A percentile compares a stretch with the other conserved stretches of the same genome.
Evolutionary conservation across 371 early-diverging fungal genomes (phyloP).

Genomic region (Mortierella sp.): DNA sequence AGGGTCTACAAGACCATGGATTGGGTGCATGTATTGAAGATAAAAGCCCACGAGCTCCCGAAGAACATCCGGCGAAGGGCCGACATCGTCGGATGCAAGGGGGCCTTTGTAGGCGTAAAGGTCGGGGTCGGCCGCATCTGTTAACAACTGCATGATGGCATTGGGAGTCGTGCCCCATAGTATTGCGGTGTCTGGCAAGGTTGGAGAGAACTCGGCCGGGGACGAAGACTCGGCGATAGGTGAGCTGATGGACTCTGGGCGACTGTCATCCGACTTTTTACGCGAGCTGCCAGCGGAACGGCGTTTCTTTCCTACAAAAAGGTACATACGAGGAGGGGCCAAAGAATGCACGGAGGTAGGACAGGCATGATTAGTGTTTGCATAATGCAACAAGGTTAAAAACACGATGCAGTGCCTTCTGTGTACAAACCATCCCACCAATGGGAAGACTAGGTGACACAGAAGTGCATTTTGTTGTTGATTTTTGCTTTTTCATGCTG

Average conservation of each 20-base stretch:
- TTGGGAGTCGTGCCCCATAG: conserved; percentile 14
- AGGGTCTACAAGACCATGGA: conserved; percentile 36
- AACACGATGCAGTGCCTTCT: background rate
- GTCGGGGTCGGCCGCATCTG: conserved; percentile 18
- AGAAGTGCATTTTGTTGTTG: background rate
- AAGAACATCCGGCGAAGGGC: conserved; percentile 21
- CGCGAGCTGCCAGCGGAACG: conserved; percentile 1
- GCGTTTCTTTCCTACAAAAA: conserved; percentile 10
- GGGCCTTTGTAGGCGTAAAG: conserved; percentile 5
- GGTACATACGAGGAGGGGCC: background rate
- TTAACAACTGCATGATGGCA: conserved; percentile 25
- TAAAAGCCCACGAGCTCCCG: conserved; percentile 35
- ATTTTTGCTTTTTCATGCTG: background rate
- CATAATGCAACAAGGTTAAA: conserved; percentile 8
- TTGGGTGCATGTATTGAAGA: conserved; percentile 37
- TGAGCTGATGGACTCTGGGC: background rate
- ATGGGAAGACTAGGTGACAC: background rate
- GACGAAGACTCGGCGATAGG: background rate
- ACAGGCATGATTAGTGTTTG: background rate
- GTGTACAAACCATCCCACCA: background rate
- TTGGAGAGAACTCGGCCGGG: background rate
- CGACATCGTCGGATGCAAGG: background rate
- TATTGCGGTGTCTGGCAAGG: background rate
- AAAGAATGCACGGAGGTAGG: background rate
- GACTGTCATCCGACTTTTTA: background rate